phyloP scores from a whole-genome alignment of 2,329 filamentous ascomycete genomes.

The Aurifilum marmelostoma region DNA sequence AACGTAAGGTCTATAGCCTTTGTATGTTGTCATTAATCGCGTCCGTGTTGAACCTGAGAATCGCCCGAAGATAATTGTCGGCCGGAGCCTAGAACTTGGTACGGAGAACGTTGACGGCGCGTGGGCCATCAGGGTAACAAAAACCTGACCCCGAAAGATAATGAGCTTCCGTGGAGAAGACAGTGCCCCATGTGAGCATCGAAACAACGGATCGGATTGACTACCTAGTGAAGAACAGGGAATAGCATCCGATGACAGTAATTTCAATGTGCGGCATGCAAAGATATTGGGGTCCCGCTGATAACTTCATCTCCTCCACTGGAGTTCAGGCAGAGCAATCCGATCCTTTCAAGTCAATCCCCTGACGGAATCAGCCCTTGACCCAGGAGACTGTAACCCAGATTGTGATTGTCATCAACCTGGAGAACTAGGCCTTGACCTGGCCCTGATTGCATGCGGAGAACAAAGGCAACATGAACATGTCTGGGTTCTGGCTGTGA shows the following conservation, averaged over 20 bases:
- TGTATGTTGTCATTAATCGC: too few species aligned
- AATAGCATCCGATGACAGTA: too few species aligned
- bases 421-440: not conserved
- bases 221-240: too few species aligned
- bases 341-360: too few species aligned
- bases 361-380: not conserved
- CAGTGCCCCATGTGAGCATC: too few species aligned
- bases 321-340: not conserved
- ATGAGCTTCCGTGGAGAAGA: too few species aligned
- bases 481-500: not conserved
- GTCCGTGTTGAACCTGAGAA: not conserved
- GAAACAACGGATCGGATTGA: too few species aligned
- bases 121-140: not conserved
- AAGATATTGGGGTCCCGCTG: too few species aligned
- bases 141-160: not conserved
- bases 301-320: not conserved
- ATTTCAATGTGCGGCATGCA: too few species aligned
- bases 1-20: too few species aligned
- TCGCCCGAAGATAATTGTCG: not conserved
- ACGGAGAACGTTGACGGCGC: not conserved
- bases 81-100: not conserved
- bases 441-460: not conserved
- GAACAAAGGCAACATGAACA: not conserved
- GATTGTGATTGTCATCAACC: not conserved
- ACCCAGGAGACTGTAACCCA: not conserved